Conservation (phyloP, 2,329 filamentous ascomycete species). For the Clarireedia homoeocarpa region DNA sequence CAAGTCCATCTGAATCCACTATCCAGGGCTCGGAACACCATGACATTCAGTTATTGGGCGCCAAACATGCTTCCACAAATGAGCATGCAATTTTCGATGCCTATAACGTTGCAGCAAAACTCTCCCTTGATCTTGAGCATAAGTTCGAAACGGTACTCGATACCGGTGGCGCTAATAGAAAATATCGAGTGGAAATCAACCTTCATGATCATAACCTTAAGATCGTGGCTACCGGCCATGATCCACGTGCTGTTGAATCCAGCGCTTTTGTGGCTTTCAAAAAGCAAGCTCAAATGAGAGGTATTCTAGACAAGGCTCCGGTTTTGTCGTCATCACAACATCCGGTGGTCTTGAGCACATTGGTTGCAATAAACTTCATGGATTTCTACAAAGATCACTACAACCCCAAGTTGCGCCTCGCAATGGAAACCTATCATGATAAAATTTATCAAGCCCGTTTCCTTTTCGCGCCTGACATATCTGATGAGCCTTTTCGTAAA, state of each 20-base stretch:
- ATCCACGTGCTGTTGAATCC: no score
- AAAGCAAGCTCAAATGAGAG: not conserved
- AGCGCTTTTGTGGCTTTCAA: not conserved
- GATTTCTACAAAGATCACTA: slow-evolving; percentile 9
- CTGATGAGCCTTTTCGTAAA: not conserved
- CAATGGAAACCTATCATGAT: not conserved
- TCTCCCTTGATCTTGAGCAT: not conserved
- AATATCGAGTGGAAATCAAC: no score
- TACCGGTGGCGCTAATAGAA: no score
- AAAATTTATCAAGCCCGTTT: not conserved
- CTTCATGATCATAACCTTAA: no score
- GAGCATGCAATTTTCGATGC: not conserved
- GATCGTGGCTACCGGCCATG: no score
- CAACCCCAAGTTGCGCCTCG: not conserved
- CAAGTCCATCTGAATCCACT: not conserved
- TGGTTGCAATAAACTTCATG: slow-evolving; percentile 3
- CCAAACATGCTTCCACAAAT: not conserved
- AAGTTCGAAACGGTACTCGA: not conserved
- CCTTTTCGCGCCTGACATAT: not conserved
- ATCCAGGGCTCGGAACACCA: no score
- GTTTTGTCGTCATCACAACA: not conserved
- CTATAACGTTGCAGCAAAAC: slow-evolving; percentile 4
- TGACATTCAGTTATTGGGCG: not conserved
- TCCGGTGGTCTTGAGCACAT: not conserved
- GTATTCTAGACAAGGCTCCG: not conserved